A percentile compares a stretch with the other conserved stretches of the same genome.
Evolutionary conservation across 1,284 basidiomycete genomes (phyloP).

Genomic region (Boletellus deceptivus): DNA sequence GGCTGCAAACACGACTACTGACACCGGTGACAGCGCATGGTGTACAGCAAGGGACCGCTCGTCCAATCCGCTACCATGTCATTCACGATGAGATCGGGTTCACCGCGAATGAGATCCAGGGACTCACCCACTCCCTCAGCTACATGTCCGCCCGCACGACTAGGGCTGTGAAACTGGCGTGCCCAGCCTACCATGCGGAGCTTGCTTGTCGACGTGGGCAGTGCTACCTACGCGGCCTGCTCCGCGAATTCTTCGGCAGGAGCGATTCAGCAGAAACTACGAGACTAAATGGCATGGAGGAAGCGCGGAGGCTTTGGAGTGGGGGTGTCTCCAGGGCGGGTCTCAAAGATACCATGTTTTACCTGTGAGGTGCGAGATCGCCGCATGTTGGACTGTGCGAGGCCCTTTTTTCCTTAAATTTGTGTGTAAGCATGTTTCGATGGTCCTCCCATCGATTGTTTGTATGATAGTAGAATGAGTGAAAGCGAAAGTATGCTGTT

Average conservation of each 20-base stretch:
- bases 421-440: too few species aligned
- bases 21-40: constrained; percentile 49
- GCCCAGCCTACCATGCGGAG: constrained; percentile 76
- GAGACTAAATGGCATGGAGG: constrained; percentile 41
- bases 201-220: constrained; percentile 76
- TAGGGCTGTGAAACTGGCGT: constrained; percentile 74
- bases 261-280: too few species aligned
- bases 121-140: constrained; percentile 60
- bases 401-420: too few species aligned
- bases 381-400: too few species aligned
- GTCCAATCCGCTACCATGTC: constrained; percentile 77
- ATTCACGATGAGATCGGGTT: constrained; percentile 73
- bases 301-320: constrained; percentile 56
- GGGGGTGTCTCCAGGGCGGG: constrained; percentile 47
- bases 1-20: not conserved
- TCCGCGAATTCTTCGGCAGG: constrained; percentile 43
- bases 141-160: constrained; percentile 80
- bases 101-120: constrained; percentile 66
- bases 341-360: constrained; percentile 73
- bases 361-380: constrained; percentile 46
- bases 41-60: constrained; percentile 63
- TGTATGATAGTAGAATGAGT: too few species aligned
- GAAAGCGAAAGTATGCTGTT: too few species aligned
- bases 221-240: constrained; percentile 69
- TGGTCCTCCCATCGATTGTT: too few species aligned